phyloP scores from a whole-genome alignment of 176 grass and related monocot species.

The Zizania latifolia region DNA sequence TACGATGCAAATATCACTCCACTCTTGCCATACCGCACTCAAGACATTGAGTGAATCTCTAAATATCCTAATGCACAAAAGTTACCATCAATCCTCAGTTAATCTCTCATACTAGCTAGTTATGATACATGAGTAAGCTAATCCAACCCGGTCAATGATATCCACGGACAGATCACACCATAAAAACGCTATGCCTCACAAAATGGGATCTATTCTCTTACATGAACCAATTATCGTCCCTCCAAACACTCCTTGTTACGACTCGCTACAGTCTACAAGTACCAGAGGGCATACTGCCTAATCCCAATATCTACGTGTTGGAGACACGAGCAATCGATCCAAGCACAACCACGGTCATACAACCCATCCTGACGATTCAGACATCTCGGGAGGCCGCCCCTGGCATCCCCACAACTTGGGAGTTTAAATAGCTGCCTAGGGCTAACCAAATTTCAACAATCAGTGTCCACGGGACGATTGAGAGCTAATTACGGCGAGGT shows the following conservation, averaged over 20 bases:
- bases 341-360: neutral
- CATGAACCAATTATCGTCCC: neutral
- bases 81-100: neutral
- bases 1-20: neutral
- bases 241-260: neutral
- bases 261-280: neutral
- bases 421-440: neutral
- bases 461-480: neutral
- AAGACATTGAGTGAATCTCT: neutral
- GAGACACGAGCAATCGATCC: neutral
- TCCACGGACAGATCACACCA: neutral
- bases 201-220: neutral
- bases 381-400: neutral
- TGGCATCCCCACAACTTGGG: neutral
- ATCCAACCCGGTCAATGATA: neutral
- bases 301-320: neutral
- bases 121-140: neutral
- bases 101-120: neutral
- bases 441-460: neutral
- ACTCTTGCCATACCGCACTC: neutral
- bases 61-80: neutral
- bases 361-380: neutral
- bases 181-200: neutral
- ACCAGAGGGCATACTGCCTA: neutral
- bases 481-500: neutral